Evolutionary conservation across 345 rosid species (phyloP), one percentile per base, ranked within the genome.

Genomic region (Brassica rapa): DNA sequence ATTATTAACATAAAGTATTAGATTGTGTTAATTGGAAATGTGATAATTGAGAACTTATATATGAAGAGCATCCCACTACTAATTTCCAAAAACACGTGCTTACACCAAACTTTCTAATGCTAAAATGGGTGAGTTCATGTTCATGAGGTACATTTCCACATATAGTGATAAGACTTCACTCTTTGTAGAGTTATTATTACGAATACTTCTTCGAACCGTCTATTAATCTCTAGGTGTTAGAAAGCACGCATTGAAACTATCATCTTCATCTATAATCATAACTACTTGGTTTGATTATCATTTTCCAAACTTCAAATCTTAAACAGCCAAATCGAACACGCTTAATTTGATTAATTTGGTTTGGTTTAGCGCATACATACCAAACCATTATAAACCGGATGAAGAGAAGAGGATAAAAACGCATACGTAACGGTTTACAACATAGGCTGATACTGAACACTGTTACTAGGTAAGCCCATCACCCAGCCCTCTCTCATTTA

Each of bases 381-480:
- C 32, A 73, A 62, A 30, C 30, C 33, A 66, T 25, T 6, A 75
- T 7, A 66, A 66, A 65, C 65, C 71, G 66, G 2, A 24, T 0
- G 5, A 56, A 1, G 12, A 19, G 61, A 10, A 41, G 4, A 46
- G 1, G 2, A 1, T 2, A 15, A 53, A 51, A 0, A 15, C n/a
- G n/a, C n/a, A n/a, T n/a, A 25, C 53, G 10, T 4, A 1, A 29
- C 30, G 30, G 6, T 21, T 63, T 63, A 57, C 23, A 14, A 74
- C 55, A 74, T 2, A 75, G 79, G 72, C 79, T 68, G 68, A 43
- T 32, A 49, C 33, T 12, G 25, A 24, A 33, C 53, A 74, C 55
- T 64, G 65, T 35, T 29, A 21, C 30, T 7, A 19, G 21, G 21
- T 19, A 67, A 66, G 77, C 82, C 82, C 81, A 78, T 39, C 68